A percentile compares a stretch with the other conserved stretches of the same genome.
Evolutionary conservation across 2,329 filamentous ascomycete genomes (phyloP).

Genomic region (Pseudogymnoascus sp.): DNA sequence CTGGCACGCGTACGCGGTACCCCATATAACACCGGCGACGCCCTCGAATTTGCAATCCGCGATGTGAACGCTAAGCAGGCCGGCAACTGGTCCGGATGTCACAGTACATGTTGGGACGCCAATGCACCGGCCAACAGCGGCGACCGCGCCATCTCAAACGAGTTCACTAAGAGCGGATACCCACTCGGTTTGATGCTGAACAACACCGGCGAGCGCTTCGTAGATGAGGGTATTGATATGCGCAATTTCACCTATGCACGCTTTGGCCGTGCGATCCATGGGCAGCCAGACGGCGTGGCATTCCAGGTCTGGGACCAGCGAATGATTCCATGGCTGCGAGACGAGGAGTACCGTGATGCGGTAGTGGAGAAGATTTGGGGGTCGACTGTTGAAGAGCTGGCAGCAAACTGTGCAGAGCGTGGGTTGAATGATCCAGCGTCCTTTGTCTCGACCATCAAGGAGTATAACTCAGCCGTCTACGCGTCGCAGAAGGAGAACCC

Average conservation of each 20-base stretch:
- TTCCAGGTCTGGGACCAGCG: conserved; percentile 58
- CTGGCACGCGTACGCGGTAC: conserved; percentile 53
- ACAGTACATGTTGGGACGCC: conserved; percentile 48
- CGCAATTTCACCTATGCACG: conserved; percentile 61
- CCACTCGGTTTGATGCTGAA: conserved; percentile 60
- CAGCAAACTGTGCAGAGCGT: conserved; percentile 36
- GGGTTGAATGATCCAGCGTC: conserved; percentile 38
- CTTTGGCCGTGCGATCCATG: conserved; percentile 53
- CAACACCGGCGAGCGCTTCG: conserved; percentile 47
- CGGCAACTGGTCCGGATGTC: conserved; percentile 57
- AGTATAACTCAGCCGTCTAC: conserved; percentile 50
- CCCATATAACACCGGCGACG: conserved; percentile 54
- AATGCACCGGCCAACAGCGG: conserved; percentile 46
- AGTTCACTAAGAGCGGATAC: conserved; percentile 62
- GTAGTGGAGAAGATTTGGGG: conserved; percentile 36
- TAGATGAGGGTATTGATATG: conserved; percentile 57
- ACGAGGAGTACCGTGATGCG: conserved; percentile 54
- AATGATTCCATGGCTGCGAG: conserved; percentile 42
- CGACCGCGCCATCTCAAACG: conserved; percentile 51
- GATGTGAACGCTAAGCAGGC: conserved; percentile 41
- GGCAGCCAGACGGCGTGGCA: conserved; percentile 47
- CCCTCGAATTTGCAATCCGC: conserved; percentile 43
- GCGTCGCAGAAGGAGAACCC: conserved; percentile 38
- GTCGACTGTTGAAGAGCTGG: conserved; percentile 42
- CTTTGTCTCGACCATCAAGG: conserved; percentile 44